Evolutionary conservation across 169 alveolate species (phyloP), one percentile per base, ranked within the genome.

Genomic region (Cryptosporidium muris): DNA sequence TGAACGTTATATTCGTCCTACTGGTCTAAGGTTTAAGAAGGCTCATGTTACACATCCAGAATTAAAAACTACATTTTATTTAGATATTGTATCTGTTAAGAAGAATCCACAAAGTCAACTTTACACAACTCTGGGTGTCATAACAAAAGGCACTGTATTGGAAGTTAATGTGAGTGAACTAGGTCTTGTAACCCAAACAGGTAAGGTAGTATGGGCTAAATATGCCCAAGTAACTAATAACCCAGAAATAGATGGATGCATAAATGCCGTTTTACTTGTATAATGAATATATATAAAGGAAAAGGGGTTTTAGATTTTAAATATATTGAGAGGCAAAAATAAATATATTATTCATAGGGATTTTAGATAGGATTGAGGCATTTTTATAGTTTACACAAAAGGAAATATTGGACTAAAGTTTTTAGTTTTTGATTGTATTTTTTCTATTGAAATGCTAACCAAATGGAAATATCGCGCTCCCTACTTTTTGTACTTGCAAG

Each of bases 41-140:
- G 99, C 99, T 38, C 98, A 98, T 90, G 99, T 97, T 42, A 97
- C 99, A 51, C 99, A 98, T 81, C 99, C 99, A 1, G 99, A 97
- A 89, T 93, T 98, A 66, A 97, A 97, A 85, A 94, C 99, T 0
- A 98, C 99, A 6, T 95, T 98, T 74, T 91, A 92, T 12, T 80
- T 95, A 64, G 99, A 97, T 80, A 96, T 98, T 45, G 93, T 98
- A n/a, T 96, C 98, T 49, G 99, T 98, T 9, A 97, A 97, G 94
- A 97, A 97, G 80, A 98, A 97, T 80, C 99, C 99, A 16, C 98
- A 98, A 90, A 93, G 98, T 47, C 93, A 91, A 66, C 93, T 98
- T 62, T 98, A 98, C 89, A 96, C 99, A 11, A 91, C 96, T 52
- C 92, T 98, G 43, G 99, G 99, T n/a, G 98, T 97, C 40, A 96